Evolutionary conservation across 2,329 filamentous ascomycete species (phyloP).

Genomic region (Verticillium longisporum): DNA sequence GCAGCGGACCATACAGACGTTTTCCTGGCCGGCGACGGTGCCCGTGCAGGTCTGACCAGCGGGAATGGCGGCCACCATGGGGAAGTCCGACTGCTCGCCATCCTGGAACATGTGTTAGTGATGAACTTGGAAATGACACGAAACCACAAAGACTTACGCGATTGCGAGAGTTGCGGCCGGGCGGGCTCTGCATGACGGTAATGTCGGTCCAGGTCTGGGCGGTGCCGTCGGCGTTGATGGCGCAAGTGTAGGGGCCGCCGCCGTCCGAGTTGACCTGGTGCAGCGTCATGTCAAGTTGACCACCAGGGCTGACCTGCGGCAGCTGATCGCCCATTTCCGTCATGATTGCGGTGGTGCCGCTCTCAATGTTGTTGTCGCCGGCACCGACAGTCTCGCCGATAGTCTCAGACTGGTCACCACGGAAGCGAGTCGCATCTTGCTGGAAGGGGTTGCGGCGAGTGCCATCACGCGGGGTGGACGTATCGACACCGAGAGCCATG

Average conservation of each 20-base stretch:
- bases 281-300: constrained; percentile 49
- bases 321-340: constrained; percentile 47
- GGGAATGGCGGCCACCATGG: constrained; percentile 44
- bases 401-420: constrained; percentile 39
- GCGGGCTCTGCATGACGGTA: constrained; percentile 43
- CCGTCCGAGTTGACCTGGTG: constrained; percentile 13
- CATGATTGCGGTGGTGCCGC: constrained; percentile 51
- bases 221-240: constrained; percentile 48
- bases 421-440: constrained; percentile 57
- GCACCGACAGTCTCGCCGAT: constrained; percentile 52
- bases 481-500: constrained; percentile 43
- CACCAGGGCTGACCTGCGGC: constrained; percentile 52
- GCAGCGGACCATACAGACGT: constrained; percentile 53
- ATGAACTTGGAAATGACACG: not conserved
- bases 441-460: constrained; percentile 55
- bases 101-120: constrained; percentile 15
- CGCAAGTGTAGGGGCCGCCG: constrained; percentile 44
- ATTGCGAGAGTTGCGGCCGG: constrained; percentile 41
- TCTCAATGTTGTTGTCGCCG: constrained; percentile 50
- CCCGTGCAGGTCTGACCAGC: constrained; percentile 46
- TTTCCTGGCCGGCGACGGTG: constrained; percentile 45
- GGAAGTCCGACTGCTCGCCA: constrained; percentile 30
- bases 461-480: constrained; percentile 53
- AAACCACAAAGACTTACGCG: constrained; percentile 16
- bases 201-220: constrained; percentile 41